Conservation (phyloP, 2,329 filamentous ascomycete genomes). For the Microcyclosporella mali region DNA sequence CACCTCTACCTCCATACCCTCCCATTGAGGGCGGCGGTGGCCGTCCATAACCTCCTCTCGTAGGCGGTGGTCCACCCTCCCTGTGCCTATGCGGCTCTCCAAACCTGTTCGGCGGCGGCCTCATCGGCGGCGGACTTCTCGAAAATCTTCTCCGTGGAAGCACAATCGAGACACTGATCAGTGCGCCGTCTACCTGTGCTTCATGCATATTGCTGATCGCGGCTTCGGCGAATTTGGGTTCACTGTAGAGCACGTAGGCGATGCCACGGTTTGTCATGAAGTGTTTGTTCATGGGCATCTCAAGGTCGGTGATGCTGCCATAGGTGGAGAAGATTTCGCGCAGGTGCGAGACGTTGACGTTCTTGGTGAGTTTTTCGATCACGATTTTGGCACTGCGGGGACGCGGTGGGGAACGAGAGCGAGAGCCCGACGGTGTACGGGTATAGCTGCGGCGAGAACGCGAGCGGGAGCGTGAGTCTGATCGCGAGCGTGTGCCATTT, state of each 20-base stretch:
- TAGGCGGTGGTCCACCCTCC: conserved; percentile 16
- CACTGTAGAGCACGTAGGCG: conserved; percentile 80
- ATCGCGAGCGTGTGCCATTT: conserved; percentile 20
- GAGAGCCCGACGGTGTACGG: conserved; percentile 13
- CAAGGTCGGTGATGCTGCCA: conserved; percentile 76
- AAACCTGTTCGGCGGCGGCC: conserved; percentile 49
- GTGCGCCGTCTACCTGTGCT: conserved; percentile 72
- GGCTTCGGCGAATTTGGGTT: conserved; percentile 71
- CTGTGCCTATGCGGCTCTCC: conserved; percentile 36
- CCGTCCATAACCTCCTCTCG: conserved; percentile 11
- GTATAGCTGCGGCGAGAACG: conserved; percentile 6
- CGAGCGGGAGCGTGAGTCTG: conserved; percentile 16
- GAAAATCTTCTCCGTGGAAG: conserved; percentile 78
- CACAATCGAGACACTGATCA: conserved; percentile 82
- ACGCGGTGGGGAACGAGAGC: conserved; percentile 13
- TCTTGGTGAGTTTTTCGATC: conserved; percentile 91
- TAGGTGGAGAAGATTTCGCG: conserved; percentile 88
- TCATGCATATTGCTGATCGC: conserved; percentile 93
- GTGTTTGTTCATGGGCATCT: conserved; percentile 80
- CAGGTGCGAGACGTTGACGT: conserved; percentile 81
- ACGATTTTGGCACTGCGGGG: conserved; percentile 62
- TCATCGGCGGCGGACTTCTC: conserved; percentile 65
- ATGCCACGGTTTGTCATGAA: conserved; percentile 88
- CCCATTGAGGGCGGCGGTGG: conserved; percentile 20
- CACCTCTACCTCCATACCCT: conserved; percentile 19